Base-by-base conservation (phyloP, 805 yeast genomes). In the Hanseniaspora valbyensis region DNA sequence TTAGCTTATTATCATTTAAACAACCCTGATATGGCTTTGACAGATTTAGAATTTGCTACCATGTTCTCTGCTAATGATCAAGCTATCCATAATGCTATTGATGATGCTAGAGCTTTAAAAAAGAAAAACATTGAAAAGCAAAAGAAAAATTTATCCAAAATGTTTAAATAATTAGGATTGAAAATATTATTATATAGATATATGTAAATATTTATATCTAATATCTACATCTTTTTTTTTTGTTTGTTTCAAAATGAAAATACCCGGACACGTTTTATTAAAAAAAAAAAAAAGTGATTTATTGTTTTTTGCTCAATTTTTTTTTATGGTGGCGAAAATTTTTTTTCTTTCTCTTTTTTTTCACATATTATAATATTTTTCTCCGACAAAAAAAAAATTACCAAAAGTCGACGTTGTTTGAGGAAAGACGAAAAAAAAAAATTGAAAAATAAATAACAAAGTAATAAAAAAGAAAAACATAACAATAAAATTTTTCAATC, bases 121-220 rank as follows among this genome's bases (percentile, higher is more conserved):
- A 76, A 75, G 56, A 66, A 66, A n/a, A 73, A 81, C 56, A 72
- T 69, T 50, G 78, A 80, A 48, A 80, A 80, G 62, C 84, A 83
- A 59, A 83, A 78, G 68, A 81, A 80, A 58, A 85, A 88, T 1
- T 74, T 80, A 69, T 70, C 84, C 50, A 83, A 82, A 62, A 78
- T 83, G 70, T 84, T 84, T 56, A 49, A 40, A 13, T 44, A 44
- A 18, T 28, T 28, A n/a, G n/a, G n/a, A n/a, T n/a, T n/a, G n/a
- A n/a, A n/a, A n/a, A n/a, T n/a, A n/a, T n/a, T n/a, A n/a, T n/a
- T n/a, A n/a, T n/a, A n/a, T n/a, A n/a, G n/a, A n/a, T n/a, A n/a
- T n/a, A 18, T 19, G 9, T 34, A 16, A 16, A 34, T 34, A 32
- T 32, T 9, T 32, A 32, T 32, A 26, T 26, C 29, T 26, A n/a